Percentiles rank a stretch among this genome's conserved stretches.
phyloP scores from a whole-genome alignment of 1,284 basidiomycete genomes.

The Schizophyllum commune region DNA sequence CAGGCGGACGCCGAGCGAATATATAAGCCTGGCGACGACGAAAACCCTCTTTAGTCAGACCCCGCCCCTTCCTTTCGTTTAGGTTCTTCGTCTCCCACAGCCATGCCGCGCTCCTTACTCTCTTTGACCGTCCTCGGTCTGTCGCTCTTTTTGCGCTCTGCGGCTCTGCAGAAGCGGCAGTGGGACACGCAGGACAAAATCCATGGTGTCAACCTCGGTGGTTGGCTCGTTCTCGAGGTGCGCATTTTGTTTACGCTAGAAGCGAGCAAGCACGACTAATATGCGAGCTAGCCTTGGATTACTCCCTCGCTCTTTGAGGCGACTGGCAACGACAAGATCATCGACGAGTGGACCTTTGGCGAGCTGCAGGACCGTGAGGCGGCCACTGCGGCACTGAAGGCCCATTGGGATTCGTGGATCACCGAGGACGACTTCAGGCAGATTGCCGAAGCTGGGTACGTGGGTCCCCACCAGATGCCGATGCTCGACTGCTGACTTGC shows the following conservation, averaged over 20 bases:
- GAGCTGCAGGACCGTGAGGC: constrained; percentile 45
- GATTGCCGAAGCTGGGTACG: constrained; percentile 60
- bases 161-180: not conserved
- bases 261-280: not conserved
- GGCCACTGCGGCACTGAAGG: constrained; percentile 42
- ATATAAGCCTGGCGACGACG: too few relatives aligned
- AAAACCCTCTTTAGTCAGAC: too few relatives aligned
- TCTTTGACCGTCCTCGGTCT: not conserved
- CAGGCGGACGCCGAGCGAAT: too few relatives aligned
- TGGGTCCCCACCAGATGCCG: not conserved
- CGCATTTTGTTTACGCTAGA: not conserved
- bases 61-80: too few relatives aligned
- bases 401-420: constrained; percentile 81
- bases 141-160: not conserved
- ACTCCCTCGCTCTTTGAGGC: constrained; percentile 82
- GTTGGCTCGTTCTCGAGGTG: constrained; percentile 74
- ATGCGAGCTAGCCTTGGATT: constrained; percentile 64
- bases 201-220: constrained; percentile 70
- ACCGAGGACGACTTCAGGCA: constrained; percentile 66
- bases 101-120: not conserved
- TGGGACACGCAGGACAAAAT: constrained; percentile 33
- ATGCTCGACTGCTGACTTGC: not conserved
- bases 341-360: constrained; percentile 87
- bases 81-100: not conserved
- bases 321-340: constrained; percentile 54